A percentile compares a stretch with the other conserved stretches of the same genome.
phyloP scores from a whole-genome alignment of 2,329 filamentous ascomycete species.

The Neopestalotiopsis clavispora region DNA sequence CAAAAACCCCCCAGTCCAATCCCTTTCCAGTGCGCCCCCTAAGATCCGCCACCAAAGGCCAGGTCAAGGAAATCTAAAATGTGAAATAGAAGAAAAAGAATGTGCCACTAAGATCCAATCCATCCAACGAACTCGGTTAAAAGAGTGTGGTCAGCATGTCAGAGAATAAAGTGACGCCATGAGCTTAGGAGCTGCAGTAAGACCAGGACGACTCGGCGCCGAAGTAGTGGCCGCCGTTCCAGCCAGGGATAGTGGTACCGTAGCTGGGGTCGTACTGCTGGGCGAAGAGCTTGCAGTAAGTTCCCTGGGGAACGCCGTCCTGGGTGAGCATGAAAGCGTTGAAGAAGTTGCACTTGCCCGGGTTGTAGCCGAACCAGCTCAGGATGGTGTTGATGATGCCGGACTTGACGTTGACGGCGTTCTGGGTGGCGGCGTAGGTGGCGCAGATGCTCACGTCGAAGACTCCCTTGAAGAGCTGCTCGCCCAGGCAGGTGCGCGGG shows the following conservation, averaged over 20 bases:
- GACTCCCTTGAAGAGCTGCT: slow-evolving; percentile 21
- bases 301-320: slow-evolving; percentile 18
- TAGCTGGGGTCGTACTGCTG: slow-evolving; percentile 17
- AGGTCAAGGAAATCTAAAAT: not conserved
- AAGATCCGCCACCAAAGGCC: not conserved
- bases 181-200: slow-evolving; percentile 13
- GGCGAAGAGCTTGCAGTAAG: slow-evolving; percentile 21
- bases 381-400: not conserved
- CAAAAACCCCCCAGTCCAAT: not conserved
- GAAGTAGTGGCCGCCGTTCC: slow-evolving; percentile 7
- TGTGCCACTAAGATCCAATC: not conserved
- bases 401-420: slow-evolving; percentile 15
- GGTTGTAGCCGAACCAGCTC: slow-evolving; percentile 19
- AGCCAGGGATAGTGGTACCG: slow-evolving; percentile 13
- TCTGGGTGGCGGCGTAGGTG: slow-evolving; percentile 20
- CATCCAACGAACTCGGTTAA: not conserved
- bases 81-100: not conserved
- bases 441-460: slow-evolving; percentile 19
- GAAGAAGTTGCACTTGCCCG: slow-evolving; percentile 21
- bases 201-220: slow-evolving; percentile 15
- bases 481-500: slow-evolving; percentile 19
- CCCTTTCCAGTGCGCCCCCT: not conserved
- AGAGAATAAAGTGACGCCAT: not conserved
- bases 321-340: slow-evolving; percentile 21
- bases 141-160: not conserved